These are phyloP conservation scores for Cyclocybe aegerita DNA, from an alignment of 768 basidiomycete species.

Conservation along the genomic window DNA sequence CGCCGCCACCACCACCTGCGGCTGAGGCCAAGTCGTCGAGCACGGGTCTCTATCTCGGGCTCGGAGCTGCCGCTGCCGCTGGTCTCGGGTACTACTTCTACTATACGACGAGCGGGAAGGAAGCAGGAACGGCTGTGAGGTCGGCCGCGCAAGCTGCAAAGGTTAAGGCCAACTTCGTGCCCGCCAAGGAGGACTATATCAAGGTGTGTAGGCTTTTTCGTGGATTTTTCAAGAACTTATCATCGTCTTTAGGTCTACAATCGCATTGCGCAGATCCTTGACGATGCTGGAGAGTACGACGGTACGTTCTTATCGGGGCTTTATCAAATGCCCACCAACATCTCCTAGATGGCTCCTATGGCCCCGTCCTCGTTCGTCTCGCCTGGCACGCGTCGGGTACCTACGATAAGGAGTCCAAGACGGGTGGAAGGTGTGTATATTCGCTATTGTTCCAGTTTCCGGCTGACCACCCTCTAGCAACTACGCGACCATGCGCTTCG, in stretches of 20 bases:
- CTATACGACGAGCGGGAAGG: conserved; percentile 49
- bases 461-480: conserved; percentile 52
- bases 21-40: conserved; percentile 53
- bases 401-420: conserved; percentile 75
- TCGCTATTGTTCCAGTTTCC: background rate
- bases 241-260: conserved; percentile 75
- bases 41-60: conserved; percentile 54
- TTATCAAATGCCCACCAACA: conserved; percentile 9
- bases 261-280: conserved; percentile 73
- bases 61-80: conserved; percentile 57
- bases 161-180: conserved; percentile 67
- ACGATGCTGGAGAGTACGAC: conserved; percentile 82
- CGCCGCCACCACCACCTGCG: conserved; percentile 37
- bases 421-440: conserved; percentile 71
- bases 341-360: conserved; percentile 78
- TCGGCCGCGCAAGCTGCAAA: conserved; percentile 63
- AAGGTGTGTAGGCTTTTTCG: conserved; percentile 48
- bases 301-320: conserved; percentile 46
- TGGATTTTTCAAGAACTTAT: background rate
- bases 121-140: conserved; percentile 55
- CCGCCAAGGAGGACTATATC: conserved; percentile 84
- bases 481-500: conserved; percentile 98
- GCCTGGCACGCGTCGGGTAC: conserved; percentile 97
- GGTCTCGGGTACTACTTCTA: conserved; percentile 68
- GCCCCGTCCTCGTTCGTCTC: conserved; percentile 83